Evolutionary conservation across 129 eudicot species (phyloP).

Genomic region (Silybum marianum): DNA sequence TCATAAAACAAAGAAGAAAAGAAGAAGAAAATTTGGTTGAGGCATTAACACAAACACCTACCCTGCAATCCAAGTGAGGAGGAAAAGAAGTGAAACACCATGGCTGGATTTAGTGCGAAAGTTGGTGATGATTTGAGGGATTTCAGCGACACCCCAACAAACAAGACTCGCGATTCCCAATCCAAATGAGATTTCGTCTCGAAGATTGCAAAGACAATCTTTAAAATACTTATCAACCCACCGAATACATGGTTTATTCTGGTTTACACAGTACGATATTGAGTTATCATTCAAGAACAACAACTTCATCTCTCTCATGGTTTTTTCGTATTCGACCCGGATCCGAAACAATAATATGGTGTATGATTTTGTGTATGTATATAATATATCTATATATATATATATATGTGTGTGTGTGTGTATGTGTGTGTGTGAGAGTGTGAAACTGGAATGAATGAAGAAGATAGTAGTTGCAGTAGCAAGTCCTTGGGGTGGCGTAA

Average conservation of each 20-base stretch:
- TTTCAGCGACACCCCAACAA: conserved; percentile 95
- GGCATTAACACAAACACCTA: conserved; percentile 30
- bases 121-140: conserved; percentile 96
- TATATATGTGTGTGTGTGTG: no score
- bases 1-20: neutral
- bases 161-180: conserved; percentile 71
- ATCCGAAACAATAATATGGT: conserved; percentile 23
- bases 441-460: conserved; percentile 23
- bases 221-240: conserved; percentile 82
- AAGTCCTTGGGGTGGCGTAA: conserved; percentile 3
- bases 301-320: conserved; percentile 34
- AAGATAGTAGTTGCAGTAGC: conserved; percentile 25
- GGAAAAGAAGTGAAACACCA: conserved; percentile 86
- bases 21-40: neutral
- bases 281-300: conserved; percentile 30
- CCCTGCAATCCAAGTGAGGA: conserved; percentile 91
- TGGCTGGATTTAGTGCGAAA: conserved; percentile 89
- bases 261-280: conserved; percentile 59
- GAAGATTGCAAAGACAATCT: conserved; percentile 74
- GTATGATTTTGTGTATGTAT: conserved; percentile 33
- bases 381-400: neutral
- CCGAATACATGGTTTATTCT: conserved; percentile 65
- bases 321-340: conserved; percentile 9
- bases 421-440: neutral
- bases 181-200: conserved; percentile 75